Percentiles rank a stretch among this genome's conserved stretches.
Conservation (phyloP, 352 stramenopile genomes). For the Pythium utonaiense region DNA sequence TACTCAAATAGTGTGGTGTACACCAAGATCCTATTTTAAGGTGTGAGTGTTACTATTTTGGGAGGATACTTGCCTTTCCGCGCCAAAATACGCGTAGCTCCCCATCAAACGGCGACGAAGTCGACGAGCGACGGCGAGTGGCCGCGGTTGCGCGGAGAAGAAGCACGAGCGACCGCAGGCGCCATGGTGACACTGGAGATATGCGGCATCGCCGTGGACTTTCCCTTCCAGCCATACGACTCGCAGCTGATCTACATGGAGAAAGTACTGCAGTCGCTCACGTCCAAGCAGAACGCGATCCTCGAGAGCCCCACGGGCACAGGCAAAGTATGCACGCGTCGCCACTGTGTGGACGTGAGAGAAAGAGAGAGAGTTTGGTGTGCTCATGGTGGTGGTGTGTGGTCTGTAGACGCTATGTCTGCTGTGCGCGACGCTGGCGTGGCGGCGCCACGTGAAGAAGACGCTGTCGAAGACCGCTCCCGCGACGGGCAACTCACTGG, state of each 20-base stretch:
- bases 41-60: background rate
- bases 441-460: constrained; percentile 80
- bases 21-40: background rate
- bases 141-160: background rate
- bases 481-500: constrained; percentile 14
- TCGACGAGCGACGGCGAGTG: background rate
- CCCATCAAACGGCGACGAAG: background rate
- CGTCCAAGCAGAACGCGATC: constrained; percentile 93
- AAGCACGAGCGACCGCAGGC: background rate
- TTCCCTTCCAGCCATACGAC: constrained; percentile 96
- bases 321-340: constrained; percentile 85
- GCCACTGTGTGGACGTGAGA: too few species aligned
- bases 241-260: constrained; percentile 98
- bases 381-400: too few species aligned
- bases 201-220: constrained; percentile 90
- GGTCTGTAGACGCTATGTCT: constrained; percentile 91
- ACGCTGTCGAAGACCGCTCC: constrained; percentile 22
- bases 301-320: constrained; percentile 98
- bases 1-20: background rate
- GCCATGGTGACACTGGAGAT: constrained; percentile 81
- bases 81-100: constrained; percentile 14
- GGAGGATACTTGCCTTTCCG: constrained; percentile 8
- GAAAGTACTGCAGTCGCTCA: constrained; percentile 91
- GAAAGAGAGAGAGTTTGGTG: too few species aligned
- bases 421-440: constrained; percentile 93